phyloP scores from a whole-genome alignment of 495 filamentous ascomycete genomes.

The Elasticomyces elasticus region DNA sequence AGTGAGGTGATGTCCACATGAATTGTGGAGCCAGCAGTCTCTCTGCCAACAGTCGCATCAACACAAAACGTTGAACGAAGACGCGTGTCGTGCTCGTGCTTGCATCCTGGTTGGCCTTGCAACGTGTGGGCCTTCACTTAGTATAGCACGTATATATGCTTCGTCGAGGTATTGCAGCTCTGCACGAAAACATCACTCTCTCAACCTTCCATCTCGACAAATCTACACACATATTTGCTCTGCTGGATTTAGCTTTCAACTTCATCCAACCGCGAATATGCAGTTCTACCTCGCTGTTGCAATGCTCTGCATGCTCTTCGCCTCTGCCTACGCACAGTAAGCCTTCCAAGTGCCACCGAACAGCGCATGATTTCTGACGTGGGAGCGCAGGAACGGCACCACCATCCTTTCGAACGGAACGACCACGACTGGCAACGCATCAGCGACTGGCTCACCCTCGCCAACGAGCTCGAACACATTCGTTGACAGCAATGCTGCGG shows the following conservation, averaged over 20 bases:
- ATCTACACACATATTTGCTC: not conserved
- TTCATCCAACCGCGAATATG: not conserved
- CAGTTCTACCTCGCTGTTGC: not conserved
- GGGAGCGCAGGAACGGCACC: no score
- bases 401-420: not conserved
- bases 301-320: not conserved
- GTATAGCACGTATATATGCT: no score
- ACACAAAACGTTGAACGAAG: not conserved
- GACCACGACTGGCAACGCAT: not conserved
- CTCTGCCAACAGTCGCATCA: not conserved
- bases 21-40: no score
- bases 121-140: no score
- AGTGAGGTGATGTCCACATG: no score
- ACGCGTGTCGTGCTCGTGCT: not conserved
- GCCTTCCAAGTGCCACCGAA: no score
- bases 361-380: no score
- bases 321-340: not conserved
- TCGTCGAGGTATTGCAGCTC: no score
- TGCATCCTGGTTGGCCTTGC: no score
- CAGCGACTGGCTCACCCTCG: not conserved
- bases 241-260: not conserved
- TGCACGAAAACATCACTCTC: no score
- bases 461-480: not conserved
- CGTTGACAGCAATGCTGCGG: not conserved
- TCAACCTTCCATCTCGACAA: no score